These are phyloP conservation scores for Clavispora vitiphila DNA, from an alignment of 805 yeast genomes.

Conservation along the genomic window DNA sequence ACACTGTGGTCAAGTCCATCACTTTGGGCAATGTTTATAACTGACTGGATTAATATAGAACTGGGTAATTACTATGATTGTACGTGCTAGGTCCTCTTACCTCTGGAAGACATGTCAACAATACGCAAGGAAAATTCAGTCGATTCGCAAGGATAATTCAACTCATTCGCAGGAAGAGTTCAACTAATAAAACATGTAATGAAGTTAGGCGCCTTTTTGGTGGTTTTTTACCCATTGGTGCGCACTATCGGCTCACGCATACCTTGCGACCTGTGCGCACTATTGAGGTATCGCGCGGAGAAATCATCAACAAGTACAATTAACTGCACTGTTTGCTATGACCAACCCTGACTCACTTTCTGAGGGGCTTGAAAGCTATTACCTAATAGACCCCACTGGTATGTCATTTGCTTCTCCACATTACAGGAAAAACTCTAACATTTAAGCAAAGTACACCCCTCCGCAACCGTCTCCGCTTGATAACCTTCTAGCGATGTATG, in stretches of 20 bases:
- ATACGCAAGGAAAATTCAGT: too few species aligned
- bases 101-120: too few species aligned
- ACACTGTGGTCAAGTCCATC: constrained; percentile 60
- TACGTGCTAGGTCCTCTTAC: too few species aligned
- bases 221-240: too few species aligned
- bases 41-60: background rate
- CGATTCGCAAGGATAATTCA: too few species aligned
- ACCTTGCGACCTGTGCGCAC: too few species aligned
- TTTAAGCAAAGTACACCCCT: constrained; percentile 30
- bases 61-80: too few species aligned
- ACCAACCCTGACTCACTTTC: background rate
- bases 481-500: constrained; percentile 67
- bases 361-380: constrained; percentile 11
- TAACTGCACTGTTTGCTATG: background rate
- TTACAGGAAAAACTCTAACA: constrained; percentile 7
- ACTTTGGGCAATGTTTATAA: constrained; percentile 48
- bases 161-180: too few species aligned
- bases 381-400: constrained; percentile 19
- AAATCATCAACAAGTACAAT: background rate
- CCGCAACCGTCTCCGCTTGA: constrained; percentile 66
- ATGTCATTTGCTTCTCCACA: constrained; percentile 5
- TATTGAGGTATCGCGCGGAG: background rate
- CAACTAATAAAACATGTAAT: too few species aligned
- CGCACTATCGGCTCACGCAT: too few species aligned
- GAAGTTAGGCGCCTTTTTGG: too few species aligned